These are phyloP conservation scores for Acorus calamus DNA, from an alignment of 106 monocot species.

Conservation along the genomic window DNA sequence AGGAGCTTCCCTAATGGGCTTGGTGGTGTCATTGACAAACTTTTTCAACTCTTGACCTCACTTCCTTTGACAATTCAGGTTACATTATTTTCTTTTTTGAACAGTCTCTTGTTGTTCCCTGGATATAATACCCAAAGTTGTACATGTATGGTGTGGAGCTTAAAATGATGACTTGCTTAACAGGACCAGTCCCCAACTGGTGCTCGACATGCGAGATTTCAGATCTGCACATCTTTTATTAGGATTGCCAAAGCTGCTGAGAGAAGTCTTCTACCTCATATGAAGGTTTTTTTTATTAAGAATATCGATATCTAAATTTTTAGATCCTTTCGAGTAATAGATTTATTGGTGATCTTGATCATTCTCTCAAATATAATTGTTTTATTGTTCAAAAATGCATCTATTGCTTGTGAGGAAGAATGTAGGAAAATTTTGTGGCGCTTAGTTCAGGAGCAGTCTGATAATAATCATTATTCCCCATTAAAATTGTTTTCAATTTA, in stretches of 20 bases:
- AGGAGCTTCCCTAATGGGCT: slow-evolving; percentile 65
- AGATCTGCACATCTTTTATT: slow-evolving; percentile 89
- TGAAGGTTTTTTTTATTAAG: slow-evolving; percentile 49
- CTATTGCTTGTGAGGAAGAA: no score
- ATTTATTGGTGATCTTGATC: no score
- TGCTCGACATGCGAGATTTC: slow-evolving; percentile 81
- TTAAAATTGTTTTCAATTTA: no score
- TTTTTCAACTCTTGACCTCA: slow-evolving; percentile 89
- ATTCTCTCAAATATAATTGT: no score
- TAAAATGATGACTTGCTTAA: neutral
- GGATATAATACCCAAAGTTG: no score
- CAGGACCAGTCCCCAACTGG: slow-evolving; percentile 60
- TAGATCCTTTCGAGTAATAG: neutral
- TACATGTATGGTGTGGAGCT: no score
- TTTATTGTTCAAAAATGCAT: no score
- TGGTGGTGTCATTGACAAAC: slow-evolving; percentile 72
- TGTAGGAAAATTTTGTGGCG: no score
- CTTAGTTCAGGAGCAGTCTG: no score
- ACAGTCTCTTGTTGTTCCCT: no score
- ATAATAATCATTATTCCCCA: no score
- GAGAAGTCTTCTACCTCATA: slow-evolving; percentile 83
- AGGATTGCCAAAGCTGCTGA: slow-evolving; percentile 88
- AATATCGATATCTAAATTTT: slow-evolving; percentile 1
- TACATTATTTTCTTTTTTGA: neutral
- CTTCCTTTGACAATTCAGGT: slow-evolving; percentile 57